Evolutionary conservation across 1,139 yeast species (phyloP).

Genomic region (Candida anutae): DNA sequence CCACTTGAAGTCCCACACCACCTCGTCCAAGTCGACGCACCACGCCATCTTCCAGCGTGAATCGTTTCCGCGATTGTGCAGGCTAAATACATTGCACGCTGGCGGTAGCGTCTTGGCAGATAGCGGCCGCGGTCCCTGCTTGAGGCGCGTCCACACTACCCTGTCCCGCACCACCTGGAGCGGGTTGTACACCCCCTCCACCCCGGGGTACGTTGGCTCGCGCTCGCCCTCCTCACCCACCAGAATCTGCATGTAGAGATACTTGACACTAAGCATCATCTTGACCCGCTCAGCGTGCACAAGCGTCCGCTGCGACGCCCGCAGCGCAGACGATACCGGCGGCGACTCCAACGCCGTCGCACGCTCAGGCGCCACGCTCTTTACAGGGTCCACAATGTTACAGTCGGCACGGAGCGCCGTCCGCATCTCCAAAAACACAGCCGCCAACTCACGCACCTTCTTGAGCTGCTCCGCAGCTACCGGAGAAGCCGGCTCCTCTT

Average conservation of each 20-base stretch:
- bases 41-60: constrained; percentile 41
- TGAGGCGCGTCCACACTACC: constrained; percentile 27
- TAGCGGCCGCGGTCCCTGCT: constrained; percentile 28
- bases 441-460: constrained; percentile 37
- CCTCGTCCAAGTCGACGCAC: constrained; percentile 64
- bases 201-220: constrained; percentile 28
- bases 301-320: constrained; percentile 29
- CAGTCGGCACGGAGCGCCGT: constrained; percentile 33
- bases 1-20: constrained; percentile 58
- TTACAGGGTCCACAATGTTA: constrained; percentile 25
- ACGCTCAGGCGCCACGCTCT: background rate
- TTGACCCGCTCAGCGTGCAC: constrained; percentile 49
- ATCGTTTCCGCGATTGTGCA: constrained; percentile 19
- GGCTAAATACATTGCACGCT: constrained; percentile 51
- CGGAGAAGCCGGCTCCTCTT: too few relatives aligned
- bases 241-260: constrained; percentile 31
- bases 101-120: constrained; percentile 33
- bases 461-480: constrained; percentile 18
- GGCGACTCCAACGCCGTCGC: constrained; percentile 1
- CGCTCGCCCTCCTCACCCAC: constrained; percentile 19
- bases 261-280: constrained; percentile 44
- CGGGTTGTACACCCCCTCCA: constrained; percentile 74
- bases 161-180: constrained; percentile 73
- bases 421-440: constrained; percentile 36
- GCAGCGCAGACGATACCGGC: background rate